Evolutionary conservation across 352 stramenopile genomes (phyloP), one percentile per base, ranked within the genome.

Genomic region (Pythium aphanidermatum): DNA sequence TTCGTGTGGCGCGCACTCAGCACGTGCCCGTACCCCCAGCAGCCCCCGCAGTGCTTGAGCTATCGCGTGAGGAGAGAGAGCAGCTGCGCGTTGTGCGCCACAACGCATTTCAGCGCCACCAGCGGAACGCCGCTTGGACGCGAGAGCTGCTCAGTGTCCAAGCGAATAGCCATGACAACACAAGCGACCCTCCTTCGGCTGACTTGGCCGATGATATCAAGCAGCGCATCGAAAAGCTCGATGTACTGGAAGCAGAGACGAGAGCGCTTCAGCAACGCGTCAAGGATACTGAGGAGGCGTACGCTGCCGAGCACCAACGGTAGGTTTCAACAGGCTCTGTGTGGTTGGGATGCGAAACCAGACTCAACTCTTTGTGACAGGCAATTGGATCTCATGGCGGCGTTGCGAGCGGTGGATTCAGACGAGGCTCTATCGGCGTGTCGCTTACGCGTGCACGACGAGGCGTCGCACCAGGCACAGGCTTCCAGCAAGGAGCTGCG

Each of bases 81-180:
- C 67, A 78, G 25, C 50, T 86, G 37, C 70, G 74, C 5, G 47
- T 60, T 16, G 51, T 58, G 29, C 73, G 70, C n/a, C 71, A 82
- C 21, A 59, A 68, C 17, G 75, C 72, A 12, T 83, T 76, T 39
- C 65, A 76, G 47, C 72, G 75, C 17, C 65, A 67, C 35, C 72
- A 84, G 55, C 72, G 81, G 52, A 87, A 83, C 50, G 70, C 72
- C 16, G 64, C 63, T 41, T 85, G 65, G 72, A 70, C 68, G 30
- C 58, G 58, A 32, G 60, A 76, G 51, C 30, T 63, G 3, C 12
- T 63, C 25, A 37, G 48, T 16, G n/a, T 12, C 21, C 2, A 39
- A 13, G 4, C 31, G 5, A 11, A 14, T 20, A 9, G n/a, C 39
- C 11, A 2, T 20, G 31, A 26, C 16, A 8, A 24, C n/a, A 14